phyloP scores from a whole-genome alignment of 441 rosid genomes.

The Capsella rubella region DNA sequence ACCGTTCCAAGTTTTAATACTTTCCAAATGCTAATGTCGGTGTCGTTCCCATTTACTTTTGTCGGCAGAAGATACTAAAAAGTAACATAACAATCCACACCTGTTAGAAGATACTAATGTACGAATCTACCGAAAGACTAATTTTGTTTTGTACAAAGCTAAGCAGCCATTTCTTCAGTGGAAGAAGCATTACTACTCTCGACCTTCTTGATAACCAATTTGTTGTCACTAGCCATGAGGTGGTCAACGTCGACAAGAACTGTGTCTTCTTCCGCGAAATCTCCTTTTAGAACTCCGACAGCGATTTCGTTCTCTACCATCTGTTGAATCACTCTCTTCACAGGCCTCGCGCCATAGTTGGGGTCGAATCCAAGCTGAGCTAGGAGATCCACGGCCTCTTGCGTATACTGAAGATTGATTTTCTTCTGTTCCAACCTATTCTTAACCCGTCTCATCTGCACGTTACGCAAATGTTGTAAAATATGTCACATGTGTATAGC shows the following conservation, averaged over 20 bases:
- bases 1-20: not conserved
- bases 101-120: conserved; percentile 14
- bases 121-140: not conserved
- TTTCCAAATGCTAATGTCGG: conserved; percentile 18
- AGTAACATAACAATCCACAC: not conserved
- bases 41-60: conserved; percentile 14
- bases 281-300: conserved; percentile 75
- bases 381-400: conserved; percentile 67
- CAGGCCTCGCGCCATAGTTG: conserved; percentile 89
- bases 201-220: conserved; percentile 65
- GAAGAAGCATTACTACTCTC: conserved; percentile 42
- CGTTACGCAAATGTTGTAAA: conserved; percentile 1
- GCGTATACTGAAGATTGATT: conserved; percentile 69
- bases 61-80: conserved; percentile 15
- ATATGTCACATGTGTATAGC: not conserved
- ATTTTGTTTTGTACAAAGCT: not conserved
- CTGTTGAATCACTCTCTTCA: conserved; percentile 90
- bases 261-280: conserved; percentile 73
- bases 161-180: conserved; percentile 62
- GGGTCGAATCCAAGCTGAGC: conserved; percentile 83
- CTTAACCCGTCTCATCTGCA: conserved; percentile 70
- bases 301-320: conserved; percentile 86
- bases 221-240: conserved; percentile 35
- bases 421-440: conserved; percentile 79
- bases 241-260: conserved; percentile 49